Evolutionary conservation across 495 filamentous ascomycete species (phyloP).

Genomic region (Evansstolkia leycettana): DNA sequence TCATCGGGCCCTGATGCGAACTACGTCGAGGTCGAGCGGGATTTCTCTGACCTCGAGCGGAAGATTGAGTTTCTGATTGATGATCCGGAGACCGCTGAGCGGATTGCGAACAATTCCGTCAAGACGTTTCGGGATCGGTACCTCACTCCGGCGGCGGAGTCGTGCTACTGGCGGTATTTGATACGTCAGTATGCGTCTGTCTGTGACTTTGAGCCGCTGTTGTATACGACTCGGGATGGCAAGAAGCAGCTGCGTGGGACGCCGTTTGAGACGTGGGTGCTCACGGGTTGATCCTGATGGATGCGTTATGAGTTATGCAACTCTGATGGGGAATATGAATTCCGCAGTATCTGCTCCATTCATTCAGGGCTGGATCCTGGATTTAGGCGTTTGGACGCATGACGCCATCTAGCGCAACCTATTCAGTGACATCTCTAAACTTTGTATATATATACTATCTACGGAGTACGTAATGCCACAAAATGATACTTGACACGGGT

Average conservation of each 20-base stretch:
- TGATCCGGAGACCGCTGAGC: slow-evolving; percentile 35
- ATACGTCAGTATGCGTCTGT: slow-evolving; percentile 35
- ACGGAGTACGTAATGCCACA: too few species aligned
- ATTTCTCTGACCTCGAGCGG: slow-evolving; percentile 41
- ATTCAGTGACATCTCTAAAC: too few species aligned
- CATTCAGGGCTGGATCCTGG: too few species aligned
- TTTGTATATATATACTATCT: too few species aligned
- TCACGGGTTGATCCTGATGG: slow-evolving; percentile 5
- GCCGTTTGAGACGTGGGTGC: slow-evolving; percentile 29
- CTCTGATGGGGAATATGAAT: too few species aligned
- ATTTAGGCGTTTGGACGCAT: too few species aligned
- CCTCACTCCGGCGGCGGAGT: slow-evolving; percentile 46
- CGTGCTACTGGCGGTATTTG: slow-evolving; percentile 49
- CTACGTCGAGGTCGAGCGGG: slow-evolving; percentile 41
- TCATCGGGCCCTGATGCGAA: slow-evolving; percentile 44
- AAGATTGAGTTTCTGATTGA: slow-evolving; percentile 40
- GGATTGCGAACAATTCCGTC: slow-evolving; percentile 43
- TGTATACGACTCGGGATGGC: slow-evolving; percentile 17
- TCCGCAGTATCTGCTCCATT: too few species aligned
- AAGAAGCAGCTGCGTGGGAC: slow-evolving; percentile 19
- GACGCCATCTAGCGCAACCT: too few species aligned
- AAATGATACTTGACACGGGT: too few species aligned
- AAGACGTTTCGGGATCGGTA: slow-evolving; percentile 45
- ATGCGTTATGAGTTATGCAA: too few species aligned
- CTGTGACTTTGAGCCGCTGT: slow-evolving; percentile 27